These are phyloP conservation scores for Cordyceps javanica DNA, from an alignment of 2,329 filamentous ascomycete genomes.

Conservation along the genomic window DNA sequence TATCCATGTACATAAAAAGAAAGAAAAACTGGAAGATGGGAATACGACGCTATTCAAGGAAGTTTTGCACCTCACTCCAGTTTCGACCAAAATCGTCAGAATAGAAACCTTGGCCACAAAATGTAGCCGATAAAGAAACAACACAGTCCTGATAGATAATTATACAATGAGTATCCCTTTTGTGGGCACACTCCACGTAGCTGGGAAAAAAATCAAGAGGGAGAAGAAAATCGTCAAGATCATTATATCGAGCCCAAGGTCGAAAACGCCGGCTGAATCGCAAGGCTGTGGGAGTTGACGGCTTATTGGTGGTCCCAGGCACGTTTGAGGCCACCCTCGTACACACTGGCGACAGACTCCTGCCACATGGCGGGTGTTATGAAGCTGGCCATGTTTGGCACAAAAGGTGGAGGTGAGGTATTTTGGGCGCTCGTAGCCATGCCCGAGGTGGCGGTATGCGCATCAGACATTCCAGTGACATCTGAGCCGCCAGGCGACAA, in stretches of 20 bases:
- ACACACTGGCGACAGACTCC: constrained; percentile 63
- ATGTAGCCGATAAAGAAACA: background rate
- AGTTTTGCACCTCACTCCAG: background rate
- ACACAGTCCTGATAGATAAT: background rate
- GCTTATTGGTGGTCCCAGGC: constrained; percentile 43
- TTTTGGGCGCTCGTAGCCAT: constrained; percentile 41
- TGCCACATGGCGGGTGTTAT: constrained; percentile 70
- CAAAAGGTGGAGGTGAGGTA: constrained; percentile 40
- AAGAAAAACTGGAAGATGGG: background rate
- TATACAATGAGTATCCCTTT: background rate
- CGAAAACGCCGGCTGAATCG: background rate
- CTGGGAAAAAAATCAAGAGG: no score
- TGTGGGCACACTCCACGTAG: background rate
- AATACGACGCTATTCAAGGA: background rate
- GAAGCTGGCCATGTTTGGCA: constrained; percentile 47
- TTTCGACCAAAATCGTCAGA: background rate
- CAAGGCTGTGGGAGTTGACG: background rate
- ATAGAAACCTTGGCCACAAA: background rate
- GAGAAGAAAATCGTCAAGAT: background rate
- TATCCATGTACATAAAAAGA: constrained; percentile 1
- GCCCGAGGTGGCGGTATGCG: constrained; percentile 37
- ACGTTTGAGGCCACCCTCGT: constrained; percentile 58
- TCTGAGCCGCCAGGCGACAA: constrained; percentile 49
- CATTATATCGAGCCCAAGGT: background rate
- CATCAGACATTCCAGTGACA: constrained; percentile 46